Base-by-base conservation (phyloP, 768 basidiomycete genomes). In the Tricholoma saponaceum region DNA sequence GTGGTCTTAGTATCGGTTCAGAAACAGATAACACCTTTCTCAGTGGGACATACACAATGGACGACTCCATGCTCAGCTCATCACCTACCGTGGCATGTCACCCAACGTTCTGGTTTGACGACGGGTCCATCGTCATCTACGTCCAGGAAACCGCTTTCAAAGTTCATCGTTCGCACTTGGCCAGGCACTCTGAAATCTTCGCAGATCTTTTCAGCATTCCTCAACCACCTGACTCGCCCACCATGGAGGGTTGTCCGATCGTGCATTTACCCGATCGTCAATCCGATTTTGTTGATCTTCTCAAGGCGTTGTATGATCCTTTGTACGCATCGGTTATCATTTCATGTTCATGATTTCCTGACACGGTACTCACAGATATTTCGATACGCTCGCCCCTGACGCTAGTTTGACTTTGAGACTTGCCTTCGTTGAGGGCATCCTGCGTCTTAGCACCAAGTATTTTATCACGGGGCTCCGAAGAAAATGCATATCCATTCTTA, bases 161-260 rank as follows among this genome's bases (percentile, higher is more conserved):
- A 39, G 60, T 65, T 14, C 65, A 65, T 37, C 53, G 56, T 5
- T 55, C 55, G 18, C 55, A 66, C 5, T 51, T 67, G 5, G 43
- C 53, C 20, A 54, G 33, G 16, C 60, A 64, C 14, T 67, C 66
- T 14, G 14, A 43, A 3, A 50, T 67, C 9, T 67, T 67, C 26
- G 41, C 51, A 12, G 61, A 58, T n/a, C 57, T 67, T 47, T 64
- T 67, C 50, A 25, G 18, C 1, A 20, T 65, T 6, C 64, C 66
- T 13, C 60, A 58, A 22, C 56, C 64, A 9, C 22, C 33, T 9
- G 39, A 32, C 25, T 26, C 56, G 18, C 51, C 51, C 12, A 25
- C 18, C 18, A 13, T 63, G 8, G 66, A 65, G 14, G 62, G 59
- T 43, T 63, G 66, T 26, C 59, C 62, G 4, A 30, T 62, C 2